A percentile compares a stretch with the other conserved stretches of the same genome.
Conservation (phyloP, 345 rosid species). For the Hibiscus mutabilis region DNA sequence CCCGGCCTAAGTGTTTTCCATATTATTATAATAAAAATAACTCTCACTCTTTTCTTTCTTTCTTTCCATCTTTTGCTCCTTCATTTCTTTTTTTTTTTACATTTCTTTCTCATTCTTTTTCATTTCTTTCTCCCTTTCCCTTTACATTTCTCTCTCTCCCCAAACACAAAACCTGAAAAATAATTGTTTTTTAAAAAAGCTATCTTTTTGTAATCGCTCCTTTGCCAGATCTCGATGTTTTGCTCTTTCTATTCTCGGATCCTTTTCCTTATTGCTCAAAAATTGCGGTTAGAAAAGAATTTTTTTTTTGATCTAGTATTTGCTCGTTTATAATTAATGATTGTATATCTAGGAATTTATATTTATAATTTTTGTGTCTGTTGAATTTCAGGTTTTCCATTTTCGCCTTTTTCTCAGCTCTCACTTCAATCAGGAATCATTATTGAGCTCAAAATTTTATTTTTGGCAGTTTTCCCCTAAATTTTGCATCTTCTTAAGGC, state of each 20-base stretch:
- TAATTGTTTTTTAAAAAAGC: not conserved
- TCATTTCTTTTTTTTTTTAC: not conserved
- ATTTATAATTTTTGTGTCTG: not conserved
- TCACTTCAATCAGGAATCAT: conserved; percentile 29
- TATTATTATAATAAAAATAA: not conserved
- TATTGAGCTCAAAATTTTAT: conserved; percentile 13
- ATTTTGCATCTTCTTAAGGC: not conserved
- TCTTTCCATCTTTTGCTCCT: not conserved
- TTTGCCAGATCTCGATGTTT: conserved; percentile 24
- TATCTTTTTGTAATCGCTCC: not conserved
- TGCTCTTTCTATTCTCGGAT: conserved; percentile 29
- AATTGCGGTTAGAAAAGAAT: conserved; percentile 23
- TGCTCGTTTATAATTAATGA: not conserved
- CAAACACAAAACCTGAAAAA: not conserved
- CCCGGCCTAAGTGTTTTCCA: too few species aligned
- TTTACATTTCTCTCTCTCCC: conserved; percentile 7
- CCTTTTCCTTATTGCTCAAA: conserved; percentile 22
- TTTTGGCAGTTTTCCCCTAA: not conserved
- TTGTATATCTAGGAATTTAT: conserved; percentile 4
- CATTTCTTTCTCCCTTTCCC: not conserved
- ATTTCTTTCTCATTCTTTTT: not conserved
- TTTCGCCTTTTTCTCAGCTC: conserved; percentile 24
- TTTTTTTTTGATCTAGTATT: not conserved
- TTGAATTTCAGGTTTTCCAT: conserved; percentile 33
- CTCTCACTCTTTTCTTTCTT: not conserved